Percentiles rank a stretch among this genome's conserved stretches.
Evolutionary conservation across 805 yeast genomes (phyloP).

Genomic region (Pichia deserticola): DNA sequence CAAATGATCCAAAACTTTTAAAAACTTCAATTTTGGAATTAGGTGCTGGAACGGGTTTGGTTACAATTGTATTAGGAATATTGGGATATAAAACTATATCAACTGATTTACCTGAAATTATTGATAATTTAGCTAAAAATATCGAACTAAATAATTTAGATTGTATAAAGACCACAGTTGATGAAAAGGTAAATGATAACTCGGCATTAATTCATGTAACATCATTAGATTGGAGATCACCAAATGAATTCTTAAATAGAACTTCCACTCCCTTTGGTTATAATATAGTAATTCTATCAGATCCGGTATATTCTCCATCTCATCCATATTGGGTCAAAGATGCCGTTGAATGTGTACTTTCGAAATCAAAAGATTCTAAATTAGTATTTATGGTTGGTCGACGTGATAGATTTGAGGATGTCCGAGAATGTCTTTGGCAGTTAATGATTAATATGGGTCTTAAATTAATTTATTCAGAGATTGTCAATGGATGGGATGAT

Average conservation of each 20-base stretch:
- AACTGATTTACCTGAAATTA: slow-evolving; percentile 77
- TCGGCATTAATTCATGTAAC: slow-evolving; percentile 2
- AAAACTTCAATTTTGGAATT: slow-evolving; percentile 50
- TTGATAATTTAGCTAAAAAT: slow-evolving; percentile 59
- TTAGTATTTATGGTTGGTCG: slow-evolving; percentile 73
- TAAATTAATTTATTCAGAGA: slow-evolving; percentile 29
- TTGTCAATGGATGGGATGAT: slow-evolving; percentile 73
- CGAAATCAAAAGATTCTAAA: slow-evolving; percentile 27
- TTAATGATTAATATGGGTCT: slow-evolving; percentile 36
- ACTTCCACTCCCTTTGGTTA: slow-evolving; percentile 25
- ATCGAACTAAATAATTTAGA: slow-evolving; percentile 41
- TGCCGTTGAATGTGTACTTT: slow-evolving; percentile 47
- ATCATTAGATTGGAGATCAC: slow-evolving; percentile 70
- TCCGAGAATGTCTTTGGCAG: slow-evolving; percentile 54
- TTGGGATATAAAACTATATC: slow-evolving; percentile 44
- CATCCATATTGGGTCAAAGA: slow-evolving; percentile 71
- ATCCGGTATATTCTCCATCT: slow-evolving; percentile 77
- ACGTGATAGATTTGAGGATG: slow-evolving; percentile 56
- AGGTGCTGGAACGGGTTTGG: slow-evolving; percentile 95
- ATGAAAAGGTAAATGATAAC: slow-evolving; percentile 26
- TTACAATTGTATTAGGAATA: slow-evolving; percentile 62
- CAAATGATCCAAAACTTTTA: background rate
- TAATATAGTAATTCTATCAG: slow-evolving; percentile 66
- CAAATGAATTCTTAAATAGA: slow-evolving; percentile 27
- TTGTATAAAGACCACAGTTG: background rate